These are phyloP conservation scores for Clonostachys rosea DNA, from an alignment of 2,329 filamentous ascomycete species.

Conservation along the genomic window DNA sequence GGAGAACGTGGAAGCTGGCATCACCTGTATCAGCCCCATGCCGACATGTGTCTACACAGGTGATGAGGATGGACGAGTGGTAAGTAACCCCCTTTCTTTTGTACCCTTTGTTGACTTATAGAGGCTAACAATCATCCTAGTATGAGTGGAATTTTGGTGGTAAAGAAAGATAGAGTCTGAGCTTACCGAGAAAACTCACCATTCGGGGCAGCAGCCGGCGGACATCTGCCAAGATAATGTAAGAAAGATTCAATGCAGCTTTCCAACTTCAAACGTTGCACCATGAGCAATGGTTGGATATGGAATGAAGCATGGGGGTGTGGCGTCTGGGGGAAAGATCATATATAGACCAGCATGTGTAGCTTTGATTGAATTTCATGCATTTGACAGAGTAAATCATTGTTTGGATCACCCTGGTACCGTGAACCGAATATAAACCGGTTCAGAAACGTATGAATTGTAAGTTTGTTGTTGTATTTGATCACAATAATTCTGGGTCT, in stretches of 20 bases:
- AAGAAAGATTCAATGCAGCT: too few species aligned
- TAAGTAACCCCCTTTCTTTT: constrained; percentile 27
- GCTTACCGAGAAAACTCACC: neutral
- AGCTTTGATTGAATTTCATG: too few species aligned
- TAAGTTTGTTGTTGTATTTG: neutral
- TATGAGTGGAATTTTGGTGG: constrained; percentile 61
- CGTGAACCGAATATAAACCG: neutral
- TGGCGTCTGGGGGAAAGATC: neutral
- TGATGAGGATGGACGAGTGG: constrained; percentile 88
- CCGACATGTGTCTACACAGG: constrained; percentile 84
- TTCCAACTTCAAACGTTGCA: too few species aligned
- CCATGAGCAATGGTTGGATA: neutral
- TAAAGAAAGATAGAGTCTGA: constrained; percentile 41
- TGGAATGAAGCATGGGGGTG: neutral
- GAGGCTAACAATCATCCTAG: constrained; percentile 24
- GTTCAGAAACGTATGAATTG: neutral
- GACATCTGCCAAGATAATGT: too few species aligned
- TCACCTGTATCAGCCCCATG: constrained; percentile 84
- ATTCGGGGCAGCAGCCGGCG: neutral
- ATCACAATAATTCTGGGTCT: neutral
- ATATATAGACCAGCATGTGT: neutral
- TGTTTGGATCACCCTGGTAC: neutral
- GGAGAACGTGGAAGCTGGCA: constrained; percentile 58
- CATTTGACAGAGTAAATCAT: neutral
- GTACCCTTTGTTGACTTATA: neutral